Base-by-base conservation (phyloP, 2,329 filamentous ascomycete genomes). In the Alternaria angustiovoidea region DNA sequence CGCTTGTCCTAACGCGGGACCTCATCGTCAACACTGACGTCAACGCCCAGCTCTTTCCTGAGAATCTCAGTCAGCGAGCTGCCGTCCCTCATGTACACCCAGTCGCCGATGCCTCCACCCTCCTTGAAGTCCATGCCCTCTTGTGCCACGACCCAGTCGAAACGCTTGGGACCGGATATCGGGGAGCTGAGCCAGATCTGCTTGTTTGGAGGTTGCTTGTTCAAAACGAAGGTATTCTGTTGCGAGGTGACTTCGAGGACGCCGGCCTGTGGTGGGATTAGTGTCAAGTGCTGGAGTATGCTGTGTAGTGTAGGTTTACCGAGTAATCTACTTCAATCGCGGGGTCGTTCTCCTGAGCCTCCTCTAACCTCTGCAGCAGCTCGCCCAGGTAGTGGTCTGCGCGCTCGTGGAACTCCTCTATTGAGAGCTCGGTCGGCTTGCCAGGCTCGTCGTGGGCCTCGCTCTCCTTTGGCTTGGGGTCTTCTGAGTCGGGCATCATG, bases 141-240 rank as follows among this genome's bases (percentile, higher is more conserved):
- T 59, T 89, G 88, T 47, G 83, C 70, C 51, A 94, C 78, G 56
- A 96, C 91, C 87, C 92, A 99, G 79, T 98, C 94, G 82, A 90
- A 99, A 59, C 94, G 89, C 81, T 97, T 97, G 14, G 95, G 95
- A 0, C 95, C 95, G 6, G 92, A 94, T 54, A 93, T 83, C 4
- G 95, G 95, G 43, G 93, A 96, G 38, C 92, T 95, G 46, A 98
- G 88, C 95, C 95, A 99, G 75, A 99, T 97, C 73, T 90, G 95
- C 84, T 93, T 95, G 84, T 97, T 98, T 20, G 94, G 93, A 0
- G 95, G 95, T 79, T 99, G 95, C 81, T 99, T 99, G 87, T 99
- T 99, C 81, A 99, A 86, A 61, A 99, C 92, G 76, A 96, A 99
- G 30, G 88, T 94, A 63, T 71, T 59, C 63, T 94, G 93, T 51